A percentile compares a stretch with the other conserved stretches of the same genome.
These are phyloP conservation scores for Dioszegia aurantiaca DNA, from an alignment of 768 basidiomycete genomes.

Conservation along the genomic window DNA sequence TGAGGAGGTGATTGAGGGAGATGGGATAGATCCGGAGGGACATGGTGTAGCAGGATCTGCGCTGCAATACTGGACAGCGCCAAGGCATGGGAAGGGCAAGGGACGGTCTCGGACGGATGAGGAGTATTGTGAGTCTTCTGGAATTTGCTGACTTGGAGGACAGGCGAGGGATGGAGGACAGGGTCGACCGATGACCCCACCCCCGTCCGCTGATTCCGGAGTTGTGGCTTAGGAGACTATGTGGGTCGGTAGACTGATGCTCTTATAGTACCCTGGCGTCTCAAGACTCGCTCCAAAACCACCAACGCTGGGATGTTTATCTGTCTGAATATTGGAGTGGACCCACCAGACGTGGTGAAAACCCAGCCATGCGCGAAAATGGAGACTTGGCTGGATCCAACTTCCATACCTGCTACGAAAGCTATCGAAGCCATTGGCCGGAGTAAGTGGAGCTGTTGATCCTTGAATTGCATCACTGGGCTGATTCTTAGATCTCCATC, in stretches of 20 bases:
- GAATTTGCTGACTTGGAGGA: no score
- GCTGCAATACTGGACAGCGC: conserved; percentile 55
- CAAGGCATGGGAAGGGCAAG: conserved; percentile 88
- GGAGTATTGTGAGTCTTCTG: conserved; percentile 35
- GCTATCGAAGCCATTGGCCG: conserved; percentile 90
- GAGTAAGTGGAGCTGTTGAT: conserved; percentile 54
- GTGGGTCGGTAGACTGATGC: conserved; percentile 5
- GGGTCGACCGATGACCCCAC: not conserved
- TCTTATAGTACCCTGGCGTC: conserved; percentile 64
- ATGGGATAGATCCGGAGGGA: not conserved
- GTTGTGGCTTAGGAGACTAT: no score
- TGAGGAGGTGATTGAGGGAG: conserved; percentile 5
- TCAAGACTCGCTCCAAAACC: conserved; percentile 84
- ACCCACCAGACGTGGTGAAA: conserved; percentile 96
- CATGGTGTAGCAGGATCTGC: conserved; percentile 20
- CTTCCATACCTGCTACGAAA: conserved; percentile 83
- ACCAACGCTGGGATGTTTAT: conserved; percentile 77
- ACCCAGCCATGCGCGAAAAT: conserved; percentile 91
- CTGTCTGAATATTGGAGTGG: conserved; percentile 94
- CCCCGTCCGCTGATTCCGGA: no score
- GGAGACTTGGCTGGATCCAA: conserved; percentile 97
- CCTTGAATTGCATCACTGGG: no score
- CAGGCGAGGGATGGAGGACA: not conserved
- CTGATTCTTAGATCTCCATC: conserved; percentile 70
- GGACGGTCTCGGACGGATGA: conserved; percentile 64